phyloP scores from a whole-genome alignment of 2,329 filamentous ascomycete species.

The Neocucurbitaria cava region DNA sequence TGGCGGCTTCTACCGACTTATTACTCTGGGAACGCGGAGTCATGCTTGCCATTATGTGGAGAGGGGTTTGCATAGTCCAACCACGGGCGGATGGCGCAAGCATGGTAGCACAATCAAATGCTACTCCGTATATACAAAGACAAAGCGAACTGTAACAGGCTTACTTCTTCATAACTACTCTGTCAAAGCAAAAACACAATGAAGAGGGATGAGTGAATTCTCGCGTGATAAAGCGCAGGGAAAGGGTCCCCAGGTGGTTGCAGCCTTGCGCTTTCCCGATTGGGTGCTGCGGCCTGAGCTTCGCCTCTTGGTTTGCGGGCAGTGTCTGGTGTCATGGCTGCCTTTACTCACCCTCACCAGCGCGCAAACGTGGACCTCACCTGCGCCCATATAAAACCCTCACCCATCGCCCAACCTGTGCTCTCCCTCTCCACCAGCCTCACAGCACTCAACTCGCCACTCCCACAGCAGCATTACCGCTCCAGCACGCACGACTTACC shows the following conservation, averaged over 20 bases:
- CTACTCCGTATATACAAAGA: not conserved
- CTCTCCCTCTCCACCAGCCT: slow-evolving; percentile 7
- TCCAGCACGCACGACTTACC: slow-evolving; percentile 23
- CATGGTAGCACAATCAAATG: not conserved
- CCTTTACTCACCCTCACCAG: slow-evolving; percentile 17
- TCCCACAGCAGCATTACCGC: not conserved
- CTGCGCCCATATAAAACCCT: slow-evolving; percentile 20
- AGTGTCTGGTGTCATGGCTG: slow-evolving; percentile 14
- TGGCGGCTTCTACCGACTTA: slow-evolving; percentile 10
- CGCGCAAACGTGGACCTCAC: slow-evolving; percentile 14
- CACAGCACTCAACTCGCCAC: slow-evolving; percentile 1
- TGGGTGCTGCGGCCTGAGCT: slow-evolving; percentile 25
- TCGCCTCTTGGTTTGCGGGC: slow-evolving; percentile 18
- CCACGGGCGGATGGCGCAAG: not conserved
- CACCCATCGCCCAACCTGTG: slow-evolving; percentile 3
- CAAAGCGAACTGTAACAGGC: no score
- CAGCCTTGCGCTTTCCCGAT: slow-evolving; percentile 32
- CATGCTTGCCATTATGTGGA: slow-evolving; percentile 1
- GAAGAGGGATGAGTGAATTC: not conserved
- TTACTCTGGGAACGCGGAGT: slow-evolving; percentile 1
- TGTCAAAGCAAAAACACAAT: not conserved
- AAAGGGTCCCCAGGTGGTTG: slow-evolving; percentile 8
- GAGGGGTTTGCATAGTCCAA: not conserved
- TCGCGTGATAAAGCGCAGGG: slow-evolving; percentile 2
- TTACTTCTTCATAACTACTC: no score